phyloP scores from a whole-genome alignment of 352 stramenopile genomes.

The Globisporangium middletonii region DNA sequence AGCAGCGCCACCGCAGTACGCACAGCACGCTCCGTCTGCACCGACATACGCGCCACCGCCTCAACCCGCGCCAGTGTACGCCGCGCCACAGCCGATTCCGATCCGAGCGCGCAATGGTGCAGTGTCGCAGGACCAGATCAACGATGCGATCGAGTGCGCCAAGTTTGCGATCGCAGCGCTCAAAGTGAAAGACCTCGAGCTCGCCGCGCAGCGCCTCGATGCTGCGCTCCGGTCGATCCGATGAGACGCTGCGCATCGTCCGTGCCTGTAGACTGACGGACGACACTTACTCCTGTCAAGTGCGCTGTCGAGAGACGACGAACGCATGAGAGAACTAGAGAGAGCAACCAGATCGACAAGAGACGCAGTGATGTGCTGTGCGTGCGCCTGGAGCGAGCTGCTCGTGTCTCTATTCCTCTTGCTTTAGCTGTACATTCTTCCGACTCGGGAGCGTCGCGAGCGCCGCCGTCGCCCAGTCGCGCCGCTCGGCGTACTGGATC shows the following conservation, averaged over 20 bases:
- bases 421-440: conserved; percentile 62
- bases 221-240: conserved; percentile 65
- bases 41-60: conserved; percentile 2
- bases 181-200: conserved; percentile 82
- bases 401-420: conserved; percentile 15
- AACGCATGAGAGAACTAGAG: neutral
- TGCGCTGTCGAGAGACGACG: neutral
- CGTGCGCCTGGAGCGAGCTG: too few relatives aligned
- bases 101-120: conserved; percentile 27
- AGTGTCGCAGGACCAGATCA: conserved; percentile 65
- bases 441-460: conserved; percentile 57
- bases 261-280: neutral
- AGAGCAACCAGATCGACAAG: neutral
- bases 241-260: conserved; percentile 16
- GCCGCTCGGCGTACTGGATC: conserved; percentile 55
- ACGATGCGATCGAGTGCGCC: conserved; percentile 77
- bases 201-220: conserved; percentile 71
- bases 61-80: conserved; percentile 2
- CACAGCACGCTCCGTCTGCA: conserved; percentile 3
- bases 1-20: neutral
- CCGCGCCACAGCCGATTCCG: conserved; percentile 2
- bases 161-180: conserved; percentile 80
- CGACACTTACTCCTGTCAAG: neutral
- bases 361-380: too few relatives aligned
- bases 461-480: conserved; percentile 73